A percentile compares a stretch with the other conserved stretches of the same genome.
phyloP scores from a whole-genome alignment of 257 asterid species.

The Solanum gandarillasii region DNA sequence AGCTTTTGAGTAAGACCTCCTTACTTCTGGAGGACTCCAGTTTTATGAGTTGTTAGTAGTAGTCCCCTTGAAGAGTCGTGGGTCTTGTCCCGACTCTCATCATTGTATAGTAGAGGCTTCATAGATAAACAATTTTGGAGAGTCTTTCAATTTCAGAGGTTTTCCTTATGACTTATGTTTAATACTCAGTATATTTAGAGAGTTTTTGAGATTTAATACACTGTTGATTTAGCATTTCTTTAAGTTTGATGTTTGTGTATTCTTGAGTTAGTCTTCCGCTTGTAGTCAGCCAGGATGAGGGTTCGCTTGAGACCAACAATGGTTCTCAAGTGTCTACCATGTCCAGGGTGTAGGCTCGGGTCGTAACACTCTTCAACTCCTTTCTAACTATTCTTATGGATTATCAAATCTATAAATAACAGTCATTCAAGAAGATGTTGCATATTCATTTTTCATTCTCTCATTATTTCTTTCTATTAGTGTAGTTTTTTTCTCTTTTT shows the following conservation, averaged over 20 bases:
- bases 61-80: background rate
- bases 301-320: background rate
- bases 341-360: background rate
- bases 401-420: too few species aligned
- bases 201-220: background rate
- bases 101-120: background rate
- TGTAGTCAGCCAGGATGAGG: background rate
- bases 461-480: too few species aligned
- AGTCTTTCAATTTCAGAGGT: background rate
- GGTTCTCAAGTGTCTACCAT: background rate
- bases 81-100: background rate
- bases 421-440: too few species aligned
- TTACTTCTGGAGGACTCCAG: background rate
- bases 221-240: background rate
- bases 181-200: background rate
- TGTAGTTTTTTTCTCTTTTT: too few species aligned
- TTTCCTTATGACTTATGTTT: too few species aligned
- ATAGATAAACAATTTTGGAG: too few species aligned
- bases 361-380: too few species aligned
- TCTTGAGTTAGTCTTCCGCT: background rate
- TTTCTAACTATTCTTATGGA: too few species aligned
- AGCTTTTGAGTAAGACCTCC: background rate
- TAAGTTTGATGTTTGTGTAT: background rate
- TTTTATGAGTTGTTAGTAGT: background rate
- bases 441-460: too few species aligned